Evolutionary conservation across 169 alveolate genomes (phyloP), one percentile per base, ranked within the genome.

Genomic region (Theileria sp.): DNA sequence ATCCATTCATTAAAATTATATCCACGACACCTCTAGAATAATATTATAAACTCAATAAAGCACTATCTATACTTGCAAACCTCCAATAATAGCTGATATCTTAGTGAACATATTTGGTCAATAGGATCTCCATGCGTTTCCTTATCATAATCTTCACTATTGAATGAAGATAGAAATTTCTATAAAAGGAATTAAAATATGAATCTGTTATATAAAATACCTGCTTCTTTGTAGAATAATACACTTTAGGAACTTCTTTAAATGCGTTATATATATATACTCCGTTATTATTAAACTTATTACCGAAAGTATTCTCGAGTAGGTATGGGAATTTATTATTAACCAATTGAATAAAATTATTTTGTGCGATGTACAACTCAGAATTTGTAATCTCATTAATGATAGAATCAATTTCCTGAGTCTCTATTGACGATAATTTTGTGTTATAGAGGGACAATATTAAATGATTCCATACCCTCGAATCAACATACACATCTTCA

Each of bases 31-130:
- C 79, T 71, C 79, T 71, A n/a, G 28, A 71, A 71, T 13, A 15
- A 3, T 49, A 36, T 36, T 28, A 68, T 68, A 13, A 71, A 13
- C n/a, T n/a, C 28, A 2, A 49, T 25, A 44, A 44, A 8, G 3
- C 54, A 44, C 17, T 44, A 44, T 44, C 1, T 44, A 44, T 44
- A 44, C 19, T 17, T 7, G 30, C 82, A 5, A 15, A 82, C 88
- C 75, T 82, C 88, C 19, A 75, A 28, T 30, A 73, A 71, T 62
- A 89, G 81, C 38, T 89, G 86, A 21, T 81, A 83, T 19, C 90
- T 91, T 9, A 87, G 77, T 61, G 81, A 78, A 26, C 88, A 56
- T 49, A 86, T 81, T 25, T 60, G 61, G 26, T 80, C 75, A 9
- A 64, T 75, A 44, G 69, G 75, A 54, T 86, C 75, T 65, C 65